These are phyloP conservation scores for Melanomma pulvis-pyrius DNA, from an alignment of 495 filamentous ascomycete genomes.

Conservation along the genomic window DNA sequence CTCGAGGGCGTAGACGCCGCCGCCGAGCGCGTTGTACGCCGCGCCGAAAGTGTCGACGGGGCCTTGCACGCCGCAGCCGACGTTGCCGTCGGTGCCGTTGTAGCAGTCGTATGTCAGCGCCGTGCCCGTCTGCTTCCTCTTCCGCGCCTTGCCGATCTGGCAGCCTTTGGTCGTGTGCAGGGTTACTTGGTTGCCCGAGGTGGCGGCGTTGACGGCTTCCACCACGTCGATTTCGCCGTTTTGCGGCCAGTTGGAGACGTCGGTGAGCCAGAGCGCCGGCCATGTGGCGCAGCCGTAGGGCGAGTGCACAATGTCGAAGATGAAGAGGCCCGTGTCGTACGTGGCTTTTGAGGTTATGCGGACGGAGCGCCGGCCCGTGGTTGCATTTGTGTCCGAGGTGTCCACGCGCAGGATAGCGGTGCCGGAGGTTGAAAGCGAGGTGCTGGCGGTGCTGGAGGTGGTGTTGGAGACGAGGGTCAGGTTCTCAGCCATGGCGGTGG, in stretches of 20 bases:
- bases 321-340: conserved; percentile 44
- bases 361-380: conserved; percentile 44
- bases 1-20: conserved; percentile 40
- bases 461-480: conserved; percentile 49
- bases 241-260: conserved; percentile 44
- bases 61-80: conserved; percentile 39
- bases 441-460: conserved; percentile 31
- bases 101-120: conserved; percentile 36
- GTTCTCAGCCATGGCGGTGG: conserved; percentile 44
- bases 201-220: conserved; percentile 38
- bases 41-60: conserved; percentile 22
- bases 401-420: conserved; percentile 60
- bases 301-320: conserved; percentile 46
- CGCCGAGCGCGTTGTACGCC: conserved; percentile 38
- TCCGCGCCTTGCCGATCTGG: conserved; percentile 49
- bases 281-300: conserved; percentile 48
- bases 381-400: conserved; percentile 44
- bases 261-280: conserved; percentile 47
- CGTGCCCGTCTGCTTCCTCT: conserved; percentile 38
- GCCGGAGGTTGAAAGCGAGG: conserved; percentile 41
- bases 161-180: conserved; percentile 42
- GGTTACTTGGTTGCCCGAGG: conserved; percentile 44
- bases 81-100: conserved; percentile 34
- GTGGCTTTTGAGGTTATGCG: conserved; percentile 43
- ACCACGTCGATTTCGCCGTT: conserved; percentile 46